phyloP scores from a whole-genome alignment of 352 stramenopile genomes.

The Globisporangium iwayamae region DNA sequence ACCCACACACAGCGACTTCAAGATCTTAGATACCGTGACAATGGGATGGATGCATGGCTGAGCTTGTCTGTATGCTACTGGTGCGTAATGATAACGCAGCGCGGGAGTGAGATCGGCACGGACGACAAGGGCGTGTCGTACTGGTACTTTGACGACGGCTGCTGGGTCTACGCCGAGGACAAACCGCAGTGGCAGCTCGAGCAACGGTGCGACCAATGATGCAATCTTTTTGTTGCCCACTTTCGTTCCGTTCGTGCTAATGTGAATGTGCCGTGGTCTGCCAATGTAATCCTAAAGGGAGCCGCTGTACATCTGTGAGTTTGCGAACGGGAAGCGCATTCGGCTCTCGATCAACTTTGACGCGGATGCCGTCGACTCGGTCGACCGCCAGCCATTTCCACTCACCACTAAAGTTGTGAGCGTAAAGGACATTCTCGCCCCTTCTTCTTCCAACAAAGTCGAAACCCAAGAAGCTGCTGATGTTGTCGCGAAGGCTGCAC shows the following conservation, averaged over 20 bases:
- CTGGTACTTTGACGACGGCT: conserved; percentile 85
- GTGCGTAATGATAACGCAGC: conserved; percentile 29
- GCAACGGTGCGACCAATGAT: conserved; percentile 13
- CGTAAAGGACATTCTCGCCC: conserved; percentile 9
- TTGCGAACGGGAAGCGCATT: conserved; percentile 71
- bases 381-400: neutral
- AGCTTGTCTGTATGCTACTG: neutral
- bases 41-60: neutral
- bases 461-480: neutral
- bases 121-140: conserved; percentile 76
- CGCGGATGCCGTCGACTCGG: conserved; percentile 4
- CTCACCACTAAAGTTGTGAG: conserved; percentile 13
- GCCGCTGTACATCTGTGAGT: conserved; percentile 59
- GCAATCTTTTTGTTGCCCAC: neutral
- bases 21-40: neutral
- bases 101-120: conserved; percentile 58
- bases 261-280: no score
- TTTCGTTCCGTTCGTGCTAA: no score
- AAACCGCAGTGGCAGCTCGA: conserved; percentile 57
- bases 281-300: conserved; percentile 20
- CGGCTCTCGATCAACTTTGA: conserved; percentile 78
- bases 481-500: neutral
- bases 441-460: conserved; percentile 1
- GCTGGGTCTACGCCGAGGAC: conserved; percentile 84
- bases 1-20: neutral